phyloP scores from a whole-genome alignment of 129 eudicot species.

The Flaveria trinervia region DNA sequence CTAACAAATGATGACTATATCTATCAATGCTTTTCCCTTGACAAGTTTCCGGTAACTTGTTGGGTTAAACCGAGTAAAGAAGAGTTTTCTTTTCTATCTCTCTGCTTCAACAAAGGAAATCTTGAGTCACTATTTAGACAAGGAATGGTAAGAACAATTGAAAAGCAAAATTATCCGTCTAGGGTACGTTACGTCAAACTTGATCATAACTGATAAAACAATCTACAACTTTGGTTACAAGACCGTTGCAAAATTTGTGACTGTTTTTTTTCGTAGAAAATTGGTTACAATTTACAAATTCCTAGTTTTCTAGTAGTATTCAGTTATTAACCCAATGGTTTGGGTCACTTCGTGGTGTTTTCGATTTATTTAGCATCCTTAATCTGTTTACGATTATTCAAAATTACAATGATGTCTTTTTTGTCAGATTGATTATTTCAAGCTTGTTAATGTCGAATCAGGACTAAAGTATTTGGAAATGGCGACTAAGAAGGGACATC shows the following conservation, averaged over 20 bases:
- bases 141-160: conserved; percentile 24
- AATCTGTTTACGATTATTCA: background rate
- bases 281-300: too few species aligned
- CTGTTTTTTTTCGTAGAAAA: too few species aligned
- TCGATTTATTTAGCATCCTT: too few species aligned
- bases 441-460: background rate
- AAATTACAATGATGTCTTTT: too few species aligned
- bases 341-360: too few species aligned
- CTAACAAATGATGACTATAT: conserved; percentile 28
- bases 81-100: conserved; percentile 15
- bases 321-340: too few species aligned
- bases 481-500: conserved; percentile 20
- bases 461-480: conserved; percentile 25
- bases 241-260: too few species aligned
- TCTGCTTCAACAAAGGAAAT: conserved; percentile 30
- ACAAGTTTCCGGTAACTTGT: conserved; percentile 16
- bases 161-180: too few species aligned
- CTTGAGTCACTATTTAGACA: conserved; percentile 32
- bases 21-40: conserved; percentile 7
- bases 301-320: too few species aligned
- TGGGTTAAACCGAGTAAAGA: background rate
- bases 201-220: too few species aligned
- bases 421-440: conserved; percentile 26
- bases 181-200: too few species aligned
- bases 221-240: too few species aligned